phyloP scores from a whole-genome alignment of 2,329 filamentous ascomycete genomes.

The Shiraia bambusicola region DNA sequence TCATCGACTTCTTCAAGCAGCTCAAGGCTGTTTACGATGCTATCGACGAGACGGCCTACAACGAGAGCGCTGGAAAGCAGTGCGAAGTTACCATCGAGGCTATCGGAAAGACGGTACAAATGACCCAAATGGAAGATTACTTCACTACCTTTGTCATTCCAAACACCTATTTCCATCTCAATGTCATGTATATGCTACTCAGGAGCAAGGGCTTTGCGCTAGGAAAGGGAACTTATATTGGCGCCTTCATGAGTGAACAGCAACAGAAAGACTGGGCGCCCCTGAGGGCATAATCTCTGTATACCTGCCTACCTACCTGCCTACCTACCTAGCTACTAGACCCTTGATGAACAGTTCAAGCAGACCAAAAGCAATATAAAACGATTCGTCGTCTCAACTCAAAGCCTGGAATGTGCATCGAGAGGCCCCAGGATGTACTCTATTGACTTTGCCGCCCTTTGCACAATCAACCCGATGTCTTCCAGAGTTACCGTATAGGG shows the following conservation, averaged over 20 bases:
- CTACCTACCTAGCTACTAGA: no score
- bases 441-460: slow-evolving; percentile 53
- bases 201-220: slow-evolving; percentile 21
- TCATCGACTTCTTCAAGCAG: slow-evolving; percentile 23
- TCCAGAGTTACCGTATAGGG: slow-evolving; percentile 63
- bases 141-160: slow-evolving; percentile 19
- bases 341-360: no score
- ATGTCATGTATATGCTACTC: slow-evolving; percentile 27
- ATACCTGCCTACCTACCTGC: no score
- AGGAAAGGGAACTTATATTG: slow-evolving; percentile 19
- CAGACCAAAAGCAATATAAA: no score
- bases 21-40: slow-evolving; percentile 12
- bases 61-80: slow-evolving; percentile 17
- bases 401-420: no score
- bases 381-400: neutral
- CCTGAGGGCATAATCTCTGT: slow-evolving; percentile 19
- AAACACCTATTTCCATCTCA: slow-evolving; percentile 28
- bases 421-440: slow-evolving; percentile 45
- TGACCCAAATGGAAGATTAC: slow-evolving; percentile 17
- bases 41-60: slow-evolving; percentile 21
- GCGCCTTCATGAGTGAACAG: slow-evolving; percentile 20
- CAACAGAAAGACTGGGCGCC: slow-evolving; percentile 21
- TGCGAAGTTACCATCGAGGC: slow-evolving; percentile 10
- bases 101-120: slow-evolving; percentile 10
- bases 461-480: slow-evolving; percentile 58